These are phyloP conservation scores for Auriscalpium vulgare DNA, from an alignment of 768 basidiomycete genomes.

Conservation along the genomic window DNA sequence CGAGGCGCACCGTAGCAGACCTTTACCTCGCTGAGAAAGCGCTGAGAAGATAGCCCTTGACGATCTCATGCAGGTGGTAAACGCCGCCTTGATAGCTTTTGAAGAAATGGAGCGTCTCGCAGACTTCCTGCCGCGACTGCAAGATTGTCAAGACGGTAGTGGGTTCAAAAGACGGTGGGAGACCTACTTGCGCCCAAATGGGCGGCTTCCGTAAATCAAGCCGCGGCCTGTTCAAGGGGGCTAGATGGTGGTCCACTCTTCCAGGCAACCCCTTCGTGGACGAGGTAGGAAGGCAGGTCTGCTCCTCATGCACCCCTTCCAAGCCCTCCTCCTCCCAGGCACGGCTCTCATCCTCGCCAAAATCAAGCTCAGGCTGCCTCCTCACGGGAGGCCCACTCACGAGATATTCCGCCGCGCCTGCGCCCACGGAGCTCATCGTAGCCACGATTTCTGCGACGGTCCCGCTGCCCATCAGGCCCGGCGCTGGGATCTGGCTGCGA, in stretches of 20 bases:
- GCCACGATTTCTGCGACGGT: too few relatives aligned
- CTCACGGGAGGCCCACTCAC: too few relatives aligned
- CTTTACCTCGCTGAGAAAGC: constrained; percentile 59
- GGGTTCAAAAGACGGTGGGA: background rate
- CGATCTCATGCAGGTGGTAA: constrained; percentile 51
- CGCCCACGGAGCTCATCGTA: too few relatives aligned
- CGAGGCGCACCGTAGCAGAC: background rate
- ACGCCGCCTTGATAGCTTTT: constrained; percentile 76
- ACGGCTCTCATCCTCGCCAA: too few relatives aligned
- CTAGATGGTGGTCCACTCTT: background rate
- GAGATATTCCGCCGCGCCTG: too few relatives aligned
- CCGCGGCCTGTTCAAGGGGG: constrained; percentile 18
- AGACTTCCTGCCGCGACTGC: constrained; percentile 78
- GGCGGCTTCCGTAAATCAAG: constrained; percentile 21
- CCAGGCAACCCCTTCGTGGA: background rate
- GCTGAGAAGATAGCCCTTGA: constrained; percentile 71
- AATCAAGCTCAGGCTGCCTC: too few relatives aligned
- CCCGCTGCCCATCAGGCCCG: too few relatives aligned
- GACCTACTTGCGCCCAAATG: constrained; percentile 39
- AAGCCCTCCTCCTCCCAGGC: background rate
- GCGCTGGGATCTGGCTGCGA: too few relatives aligned
- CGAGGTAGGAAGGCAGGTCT: background rate
- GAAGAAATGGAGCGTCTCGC: constrained; percentile 72
- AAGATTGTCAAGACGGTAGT: constrained; percentile 2
- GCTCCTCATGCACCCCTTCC: background rate